A percentile compares a stretch with the other conserved stretches of the same genome.
phyloP scores from a whole-genome alignment of 805 yeast species.

The Saccharomycopsis fermentans region DNA sequence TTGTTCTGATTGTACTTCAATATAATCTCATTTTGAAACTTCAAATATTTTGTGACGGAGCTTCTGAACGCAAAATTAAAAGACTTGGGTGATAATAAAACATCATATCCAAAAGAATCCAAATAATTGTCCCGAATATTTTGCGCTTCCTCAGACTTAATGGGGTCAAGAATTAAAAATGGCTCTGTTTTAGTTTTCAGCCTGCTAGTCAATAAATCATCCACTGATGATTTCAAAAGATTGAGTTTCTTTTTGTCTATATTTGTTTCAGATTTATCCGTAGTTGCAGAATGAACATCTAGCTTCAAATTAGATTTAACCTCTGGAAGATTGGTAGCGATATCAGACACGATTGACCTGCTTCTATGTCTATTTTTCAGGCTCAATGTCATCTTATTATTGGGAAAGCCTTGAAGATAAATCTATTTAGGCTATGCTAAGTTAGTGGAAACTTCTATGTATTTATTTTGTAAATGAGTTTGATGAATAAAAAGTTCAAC shows the following conservation, averaged over 20 bases:
- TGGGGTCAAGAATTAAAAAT: conserved; percentile 23
- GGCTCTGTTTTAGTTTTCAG: not conserved
- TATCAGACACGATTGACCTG: conserved; percentile 51
- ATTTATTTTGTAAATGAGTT: too few relatives aligned
- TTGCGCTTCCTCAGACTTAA: conserved; percentile 30
- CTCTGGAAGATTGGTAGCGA: conserved; percentile 45
- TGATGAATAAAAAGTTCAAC: too few relatives aligned
- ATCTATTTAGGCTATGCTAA: too few relatives aligned
- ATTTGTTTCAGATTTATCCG: not conserved
- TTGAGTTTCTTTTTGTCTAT: conserved; percentile 2
- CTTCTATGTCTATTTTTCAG: conserved; percentile 29
- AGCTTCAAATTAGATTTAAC: conserved; percentile 20
- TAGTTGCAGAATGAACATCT: not conserved
- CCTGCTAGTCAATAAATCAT: not conserved
- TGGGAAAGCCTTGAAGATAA: too few relatives aligned
- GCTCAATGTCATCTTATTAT: not conserved
- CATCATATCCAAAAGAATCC: conserved; percentile 33
- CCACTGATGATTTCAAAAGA: conserved; percentile 17
- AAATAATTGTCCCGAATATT: conserved; percentile 28
- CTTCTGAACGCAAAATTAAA: conserved; percentile 32
- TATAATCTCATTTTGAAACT: conserved; percentile 26
- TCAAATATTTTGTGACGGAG: conserved; percentile 24
- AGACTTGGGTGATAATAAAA: conserved; percentile 31
- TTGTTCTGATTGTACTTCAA: conserved; percentile 24
- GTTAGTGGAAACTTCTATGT: too few relatives aligned